A percentile compares a stretch with the other conserved stretches of the same genome.
phyloP scores from a whole-genome alignment of 2,329 filamentous ascomycete genomes.

The Sporothrix humicola region DNA sequence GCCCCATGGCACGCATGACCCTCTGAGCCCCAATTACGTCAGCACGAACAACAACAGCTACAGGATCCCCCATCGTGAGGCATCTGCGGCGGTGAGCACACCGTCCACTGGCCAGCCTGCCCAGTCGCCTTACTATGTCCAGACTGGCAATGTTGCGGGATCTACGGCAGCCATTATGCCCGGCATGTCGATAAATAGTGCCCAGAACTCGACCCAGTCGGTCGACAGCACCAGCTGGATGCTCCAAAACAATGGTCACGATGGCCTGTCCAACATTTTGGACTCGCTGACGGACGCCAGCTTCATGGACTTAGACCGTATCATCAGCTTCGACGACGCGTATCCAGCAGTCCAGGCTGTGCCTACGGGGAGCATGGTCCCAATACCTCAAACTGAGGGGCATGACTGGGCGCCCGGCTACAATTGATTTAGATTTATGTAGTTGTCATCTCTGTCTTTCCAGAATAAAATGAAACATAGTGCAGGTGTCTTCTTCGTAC shows the following conservation, averaged over 20 bases:
- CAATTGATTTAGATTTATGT: not conserved
- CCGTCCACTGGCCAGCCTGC: conserved; percentile 7
- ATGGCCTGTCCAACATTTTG: conserved; percentile 8
- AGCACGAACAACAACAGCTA: not conserved
- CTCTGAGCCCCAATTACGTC: not conserved
- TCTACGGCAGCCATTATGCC: not conserved
- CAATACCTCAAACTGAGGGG: not conserved
- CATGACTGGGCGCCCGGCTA: not conserved
- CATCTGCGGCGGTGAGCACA: conserved; percentile 1
- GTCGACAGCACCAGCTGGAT: conserved; percentile 8
- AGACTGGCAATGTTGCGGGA: not conserved
- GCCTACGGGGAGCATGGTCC: not conserved
- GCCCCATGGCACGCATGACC: not conserved
- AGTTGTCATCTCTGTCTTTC: not conserved
- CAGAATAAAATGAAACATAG: not conserved
- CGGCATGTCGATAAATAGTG: not conserved
- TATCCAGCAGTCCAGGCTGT: not conserved
- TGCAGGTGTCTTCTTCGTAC: too few species aligned
- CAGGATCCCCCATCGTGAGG: not conserved
- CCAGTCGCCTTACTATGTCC: not conserved
- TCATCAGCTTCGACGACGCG: not conserved
- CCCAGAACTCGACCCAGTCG: not conserved
- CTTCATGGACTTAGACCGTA: conserved; percentile 19
- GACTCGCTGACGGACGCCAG: conserved; percentile 10
- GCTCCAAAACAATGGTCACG: not conserved